Evolutionary conservation across 768 basidiomycete species (phyloP), one percentile per base, ranked within the genome.

Genomic region (Pseudohyphozyma bogoriensis): DNA sequence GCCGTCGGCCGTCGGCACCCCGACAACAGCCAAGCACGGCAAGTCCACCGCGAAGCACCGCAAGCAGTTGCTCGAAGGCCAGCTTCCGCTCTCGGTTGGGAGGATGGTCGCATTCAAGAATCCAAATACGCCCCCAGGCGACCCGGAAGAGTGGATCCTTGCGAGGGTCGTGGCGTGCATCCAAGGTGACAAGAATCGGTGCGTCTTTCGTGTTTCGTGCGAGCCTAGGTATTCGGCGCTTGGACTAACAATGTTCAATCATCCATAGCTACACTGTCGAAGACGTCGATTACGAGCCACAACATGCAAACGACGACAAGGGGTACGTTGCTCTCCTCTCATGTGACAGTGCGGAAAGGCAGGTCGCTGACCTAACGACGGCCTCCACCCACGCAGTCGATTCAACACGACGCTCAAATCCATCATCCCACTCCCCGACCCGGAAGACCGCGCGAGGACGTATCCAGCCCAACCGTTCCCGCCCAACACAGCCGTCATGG

Each of bases 391-490:
- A 24, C 26, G 32, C 60, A 75, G 72, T 11, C 62, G 62, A 26
- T 75, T 68, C 65, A 72, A 72, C 49, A 75, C 76, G 13, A 77
- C 74, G 2, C 65, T 76, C n/a, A 71, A 72, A 36, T 68, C 72
- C 1, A 71, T 77, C 60, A 72, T 78, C 33, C 76, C 76, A 6
- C 70, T 78, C 0, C 76, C 77, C 0, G 74, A 76, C 50, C 67
- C 72, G 1, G 46, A 62, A n/a, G 72, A 53, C 70, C 55, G 44
- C 24, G 45, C 44, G 24, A 24, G 69, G 0, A 71, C 74, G 1
- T 73, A 76, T 54, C 76, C 76, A 0, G 60, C 65, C 35, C 68
- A 72, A 33, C 72, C 74, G 40, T 73, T 67, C 56, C 71, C 75
- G 0, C 35, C 58, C 9, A 70, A 70, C 2, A 68, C 71, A 1